These are phyloP conservation scores for Schizonepeta tenuifolia DNA, from an alignment of 257 asterid genomes.

Conservation along the genomic window DNA sequence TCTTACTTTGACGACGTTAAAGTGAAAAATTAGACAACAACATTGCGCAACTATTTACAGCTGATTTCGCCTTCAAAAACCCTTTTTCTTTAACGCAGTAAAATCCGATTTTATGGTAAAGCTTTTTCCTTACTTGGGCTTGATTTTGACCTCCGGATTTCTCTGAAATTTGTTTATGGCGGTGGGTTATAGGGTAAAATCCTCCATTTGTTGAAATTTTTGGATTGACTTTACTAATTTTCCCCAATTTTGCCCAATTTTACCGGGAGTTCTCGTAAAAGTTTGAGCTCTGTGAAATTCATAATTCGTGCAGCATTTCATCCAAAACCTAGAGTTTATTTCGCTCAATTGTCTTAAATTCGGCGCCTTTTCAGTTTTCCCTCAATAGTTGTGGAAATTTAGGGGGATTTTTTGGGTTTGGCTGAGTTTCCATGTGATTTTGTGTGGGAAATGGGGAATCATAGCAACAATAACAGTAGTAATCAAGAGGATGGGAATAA, in stretches of 20 bases:
- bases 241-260: slow-evolving; percentile 24
- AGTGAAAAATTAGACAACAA: background rate
- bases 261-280: slow-evolving; percentile 25
- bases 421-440: slow-evolving; percentile 36
- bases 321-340: slow-evolving; percentile 17
- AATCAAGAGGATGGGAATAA: slow-evolving; percentile 69
- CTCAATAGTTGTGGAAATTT: slow-evolving; percentile 14
- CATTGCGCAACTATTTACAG: background rate
- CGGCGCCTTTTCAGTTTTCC: slow-evolving; percentile 21
- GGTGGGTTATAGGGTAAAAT: slow-evolving; percentile 18
- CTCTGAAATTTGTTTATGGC: background rate
- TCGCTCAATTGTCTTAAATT: slow-evolving; percentile 22
- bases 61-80: background rate
- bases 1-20: background rate
- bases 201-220: background rate
- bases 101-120: slow-evolving; percentile 12
- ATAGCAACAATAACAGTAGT: slow-evolving; percentile 32
- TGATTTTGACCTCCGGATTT: slow-evolving; percentile 21
- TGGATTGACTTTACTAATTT: slow-evolving; percentile 22
- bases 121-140: background rate
- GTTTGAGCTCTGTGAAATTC: slow-evolving; percentile 19
- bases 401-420: slow-evolving; percentile 14
- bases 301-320: background rate
- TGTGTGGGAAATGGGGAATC: slow-evolving; percentile 65
- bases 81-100: background rate